A percentile compares a stretch with the other conserved stretches of the same genome.
phyloP scores from a whole-genome alignment of 2,329 filamentous ascomycete genomes.

The Orbilia brochopaga region DNA sequence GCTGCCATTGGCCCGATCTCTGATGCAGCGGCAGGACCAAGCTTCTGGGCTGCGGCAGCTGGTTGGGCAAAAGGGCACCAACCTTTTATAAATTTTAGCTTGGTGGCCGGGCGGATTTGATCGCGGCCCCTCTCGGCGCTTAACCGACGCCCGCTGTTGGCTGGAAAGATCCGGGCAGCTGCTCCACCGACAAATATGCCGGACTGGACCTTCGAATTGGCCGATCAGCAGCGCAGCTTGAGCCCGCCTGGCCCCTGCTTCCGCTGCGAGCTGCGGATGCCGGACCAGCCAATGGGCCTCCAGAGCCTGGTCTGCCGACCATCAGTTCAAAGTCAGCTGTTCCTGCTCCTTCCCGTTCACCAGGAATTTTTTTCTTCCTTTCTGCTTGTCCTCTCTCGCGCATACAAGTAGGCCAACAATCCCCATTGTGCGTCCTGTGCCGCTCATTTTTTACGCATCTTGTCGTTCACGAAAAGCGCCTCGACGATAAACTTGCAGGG shows the following conservation, averaged over 20 bases:
- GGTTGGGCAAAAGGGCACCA: slow-evolving; percentile 2
- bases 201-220: slow-evolving; percentile 7
- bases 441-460: background rate
- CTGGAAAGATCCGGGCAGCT: slow-evolving; percentile 10
- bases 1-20: background rate
- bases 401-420: slow-evolving; percentile 30
- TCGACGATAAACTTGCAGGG: background rate
- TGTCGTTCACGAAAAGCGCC: background rate
- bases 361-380: background rate
- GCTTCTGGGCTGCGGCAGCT: background rate
- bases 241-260: slow-evolving; percentile 14
- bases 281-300: slow-evolving; percentile 19
- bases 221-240: background rate
- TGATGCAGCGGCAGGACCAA: background rate
- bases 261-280: slow-evolving; percentile 15
- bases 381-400: slow-evolving; percentile 1
- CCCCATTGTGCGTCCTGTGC: slow-evolving; percentile 21
- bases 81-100: slow-evolving; percentile 7
- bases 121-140: slow-evolving; percentile 35
- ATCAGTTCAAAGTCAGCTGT: slow-evolving; percentile 51
- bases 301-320: slow-evolving; percentile 23
- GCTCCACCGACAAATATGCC: slow-evolving; percentile 4
- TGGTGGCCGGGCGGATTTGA: slow-evolving; percentile 42
- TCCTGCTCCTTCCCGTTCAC: background rate
- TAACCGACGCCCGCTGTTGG: slow-evolving; percentile 36